Conservation (phyloP, 257 asterid species). For the Nicotiana sylvestris region DNA sequence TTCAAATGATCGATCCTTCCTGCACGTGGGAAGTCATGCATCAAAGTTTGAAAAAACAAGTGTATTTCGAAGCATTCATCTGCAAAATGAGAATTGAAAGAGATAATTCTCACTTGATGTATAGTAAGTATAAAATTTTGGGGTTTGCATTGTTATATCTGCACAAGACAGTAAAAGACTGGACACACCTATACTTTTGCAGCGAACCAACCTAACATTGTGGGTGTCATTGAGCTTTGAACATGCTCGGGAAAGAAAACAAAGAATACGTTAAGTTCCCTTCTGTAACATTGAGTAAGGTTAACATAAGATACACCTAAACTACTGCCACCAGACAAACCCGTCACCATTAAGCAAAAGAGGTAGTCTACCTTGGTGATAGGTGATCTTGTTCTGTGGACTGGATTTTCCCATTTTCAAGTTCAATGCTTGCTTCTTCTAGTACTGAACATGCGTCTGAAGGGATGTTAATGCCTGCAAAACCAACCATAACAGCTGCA, state of each 20-base stretch:
- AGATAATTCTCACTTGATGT: neutral
- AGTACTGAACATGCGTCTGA: slow-evolving; percentile 34
- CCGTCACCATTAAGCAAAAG: neutral
- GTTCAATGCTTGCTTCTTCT: slow-evolving; percentile 40
- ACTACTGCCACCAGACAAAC: neutral
- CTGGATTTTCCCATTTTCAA: slow-evolving; percentile 33
- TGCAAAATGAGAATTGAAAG: neutral
- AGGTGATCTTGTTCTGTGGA: slow-evolving; percentile 20
- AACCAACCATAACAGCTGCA: slow-evolving; percentile 76
- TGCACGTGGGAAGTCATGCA: neutral
- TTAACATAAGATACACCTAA: neutral
- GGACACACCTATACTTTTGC: neutral
- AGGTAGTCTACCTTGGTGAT: slow-evolving; percentile 8
- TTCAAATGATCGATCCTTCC: neutral
- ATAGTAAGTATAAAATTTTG: neutral
- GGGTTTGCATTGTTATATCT: neutral
- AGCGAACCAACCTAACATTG: neutral
- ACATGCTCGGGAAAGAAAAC: neutral
- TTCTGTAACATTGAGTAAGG: neutral
- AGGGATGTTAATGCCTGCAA: slow-evolving; percentile 75
- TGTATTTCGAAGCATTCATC: neutral
- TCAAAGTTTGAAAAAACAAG: neutral
- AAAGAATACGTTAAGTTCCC: neutral
- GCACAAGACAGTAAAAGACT: neutral
- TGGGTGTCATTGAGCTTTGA: neutral